Base-by-base conservation (phyloP, 2,329 filamentous ascomycete species). In the Claviceps africana region DNA sequence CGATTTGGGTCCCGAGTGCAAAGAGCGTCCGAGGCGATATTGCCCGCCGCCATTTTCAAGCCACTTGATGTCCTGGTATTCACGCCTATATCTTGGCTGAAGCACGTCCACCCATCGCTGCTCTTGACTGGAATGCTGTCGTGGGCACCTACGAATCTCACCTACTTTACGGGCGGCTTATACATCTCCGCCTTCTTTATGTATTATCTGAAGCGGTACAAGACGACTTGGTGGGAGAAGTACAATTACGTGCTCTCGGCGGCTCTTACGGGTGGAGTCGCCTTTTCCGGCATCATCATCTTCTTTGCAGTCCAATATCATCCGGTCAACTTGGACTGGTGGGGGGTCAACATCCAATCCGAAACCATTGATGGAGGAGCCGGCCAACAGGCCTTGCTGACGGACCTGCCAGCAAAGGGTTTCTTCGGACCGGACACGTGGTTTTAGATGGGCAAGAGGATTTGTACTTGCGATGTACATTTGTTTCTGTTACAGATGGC, bases 1-100 rank as follows among this genome's bases (percentile, higher is more conserved):
- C 83, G 85, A 1, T 89, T 89, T 62, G 63, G 60, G 48, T 49
- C 55, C 0, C 30, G 48, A 4, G 15, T 57, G 15, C 54, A 53
- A 11, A 9, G 52, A n/a, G 44, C 46, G 15, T 22, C 28, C n/a
- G 31, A 48, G 40, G 11, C 21, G 40, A 28, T 28, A 25, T 37
- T 60, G 33, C 48, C 55, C 13, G 42, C 52, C 4, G 30, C 17
- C 11, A n/a, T 59, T 8, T 58, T 53, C 47, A 33, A n/a, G 10
- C 49, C 53, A 1, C 5, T 59, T 19, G 50, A 59, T 57, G 49
- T 17, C 17, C 42, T 54, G 53, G 5, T 56, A 17, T 57, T 56
- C 31, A 53, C 47, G 1, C 56, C 56, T 6, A 52, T 56, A 7
- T 57, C 60, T 10, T 60, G 62, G 60, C 53, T 67, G 21, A 62